These are phyloP conservation scores for Fulvia fulva DNA, from an alignment of 2,329 filamentous ascomycete species.

Conservation along the genomic window DNA sequence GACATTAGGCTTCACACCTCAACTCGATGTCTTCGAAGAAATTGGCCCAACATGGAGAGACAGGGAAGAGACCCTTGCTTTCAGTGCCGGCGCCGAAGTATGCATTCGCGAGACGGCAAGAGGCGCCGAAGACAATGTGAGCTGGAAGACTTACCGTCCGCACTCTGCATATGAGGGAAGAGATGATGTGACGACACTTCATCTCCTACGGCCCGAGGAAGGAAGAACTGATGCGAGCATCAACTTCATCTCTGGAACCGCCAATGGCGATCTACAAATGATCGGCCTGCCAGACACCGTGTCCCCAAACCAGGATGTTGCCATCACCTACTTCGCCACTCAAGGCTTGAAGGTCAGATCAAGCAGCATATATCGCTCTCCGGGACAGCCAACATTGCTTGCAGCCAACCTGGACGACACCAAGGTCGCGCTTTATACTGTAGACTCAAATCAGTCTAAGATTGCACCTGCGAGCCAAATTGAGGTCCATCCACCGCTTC, in stretches of 20 bases:
- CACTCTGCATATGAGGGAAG: slow-evolving; percentile 48
- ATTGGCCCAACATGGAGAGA: slow-evolving; percentile 40
- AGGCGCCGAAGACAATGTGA: slow-evolving; percentile 22
- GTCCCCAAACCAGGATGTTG: slow-evolving; percentile 18
- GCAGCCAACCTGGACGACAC: slow-evolving; percentile 50
- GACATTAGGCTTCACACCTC: slow-evolving; percentile 58
- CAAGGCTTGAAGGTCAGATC: slow-evolving; percentile 44
- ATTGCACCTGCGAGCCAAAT: slow-evolving; percentile 37
- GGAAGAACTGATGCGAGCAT: slow-evolving; percentile 25
- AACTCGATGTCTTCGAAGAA: slow-evolving; percentile 30
- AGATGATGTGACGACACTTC: slow-evolving; percentile 58
- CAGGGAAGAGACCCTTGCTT: slow-evolving; percentile 55
- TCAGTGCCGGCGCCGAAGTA: slow-evolving; percentile 58
- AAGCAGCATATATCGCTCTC: slow-evolving; percentile 30
- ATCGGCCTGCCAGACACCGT: slow-evolving; percentile 26
- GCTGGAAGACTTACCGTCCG: slow-evolving; percentile 53
- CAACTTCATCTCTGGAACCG: slow-evolving; percentile 54
- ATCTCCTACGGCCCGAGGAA: slow-evolving; percentile 42
- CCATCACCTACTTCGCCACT: slow-evolving; percentile 43
- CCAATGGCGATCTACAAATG: slow-evolving; percentile 50
- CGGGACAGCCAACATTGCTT: slow-evolving; percentile 37
- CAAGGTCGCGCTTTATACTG: slow-evolving; percentile 32
- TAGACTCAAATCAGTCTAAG: slow-evolving; percentile 25
- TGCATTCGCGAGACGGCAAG: slow-evolving; percentile 45
- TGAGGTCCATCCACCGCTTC: slow-evolving; percentile 23